Conservation (phyloP, 192 early-diverging fungal genomes). For the Entomortierella lignicola region DNA sequence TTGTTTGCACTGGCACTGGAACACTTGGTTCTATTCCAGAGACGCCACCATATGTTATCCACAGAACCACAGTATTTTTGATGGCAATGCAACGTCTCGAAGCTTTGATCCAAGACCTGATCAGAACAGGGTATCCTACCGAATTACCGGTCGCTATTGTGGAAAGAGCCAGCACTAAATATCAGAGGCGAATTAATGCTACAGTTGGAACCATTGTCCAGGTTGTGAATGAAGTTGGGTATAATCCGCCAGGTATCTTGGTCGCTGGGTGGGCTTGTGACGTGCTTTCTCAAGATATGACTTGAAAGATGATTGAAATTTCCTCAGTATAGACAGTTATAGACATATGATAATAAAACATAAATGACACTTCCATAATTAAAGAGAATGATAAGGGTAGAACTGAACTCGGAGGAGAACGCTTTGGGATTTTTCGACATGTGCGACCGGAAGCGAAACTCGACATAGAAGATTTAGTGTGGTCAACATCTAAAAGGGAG, state of each 20-base stretch:
- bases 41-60: conserved; percentile 72
- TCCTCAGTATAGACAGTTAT: background rate
- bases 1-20: conserved; percentile 85
- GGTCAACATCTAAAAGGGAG: too few relatives aligned
- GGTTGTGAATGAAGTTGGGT: conserved; percentile 69
- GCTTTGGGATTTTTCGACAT: too few relatives aligned
- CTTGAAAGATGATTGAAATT: background rate
- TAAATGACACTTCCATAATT: too few relatives aligned
- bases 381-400: too few relatives aligned
- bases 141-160: conserved; percentile 85
- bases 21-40: conserved; percentile 77
- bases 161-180: conserved; percentile 80
- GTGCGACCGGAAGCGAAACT: too few relatives aligned
- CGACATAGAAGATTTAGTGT: too few relatives aligned
- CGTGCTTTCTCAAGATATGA: conserved; percentile 20
- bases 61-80: conserved; percentile 82
- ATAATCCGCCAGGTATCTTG: conserved; percentile 83
- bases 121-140: conserved; percentile 68
- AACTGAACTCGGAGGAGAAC: too few relatives aligned
- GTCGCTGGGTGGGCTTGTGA: conserved; percentile 74
- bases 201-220: conserved; percentile 74
- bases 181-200: conserved; percentile 78
- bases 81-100: conserved; percentile 85
- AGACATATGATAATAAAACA: too few relatives aligned
- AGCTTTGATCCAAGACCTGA: conserved; percentile 68